A percentile compares a stretch with the other conserved stretches of the same genome.
phyloP scores from a whole-genome alignment of 352 stramenopile genomes.

The Phytophthora fragariaefolia region DNA sequence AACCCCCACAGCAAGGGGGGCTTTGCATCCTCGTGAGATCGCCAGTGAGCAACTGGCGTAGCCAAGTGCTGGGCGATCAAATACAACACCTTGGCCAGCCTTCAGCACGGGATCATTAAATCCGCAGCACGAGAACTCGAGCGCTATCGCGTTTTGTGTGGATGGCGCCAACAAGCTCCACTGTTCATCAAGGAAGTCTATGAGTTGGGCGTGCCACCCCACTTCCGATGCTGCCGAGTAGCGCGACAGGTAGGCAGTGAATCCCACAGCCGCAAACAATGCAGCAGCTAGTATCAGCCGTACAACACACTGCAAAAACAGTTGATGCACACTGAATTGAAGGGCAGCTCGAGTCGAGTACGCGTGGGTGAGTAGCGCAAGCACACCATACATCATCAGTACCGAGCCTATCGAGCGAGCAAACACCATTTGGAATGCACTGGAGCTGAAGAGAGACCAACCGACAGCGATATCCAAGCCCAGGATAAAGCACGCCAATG shows the following conservation, averaged over 20 bases:
- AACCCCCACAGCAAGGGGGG: conserved; percentile 38
- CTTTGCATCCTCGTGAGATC: conserved; percentile 45
- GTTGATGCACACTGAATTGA: conserved; percentile 45
- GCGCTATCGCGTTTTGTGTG: conserved; percentile 42
- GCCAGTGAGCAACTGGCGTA: conserved; percentile 47
- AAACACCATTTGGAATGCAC: conserved; percentile 57
- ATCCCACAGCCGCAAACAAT: conserved; percentile 38
- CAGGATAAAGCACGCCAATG: conserved; percentile 43
- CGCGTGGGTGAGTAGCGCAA: conserved; percentile 41
- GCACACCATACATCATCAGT: conserved; percentile 39
- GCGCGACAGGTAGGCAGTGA: conserved; percentile 47
- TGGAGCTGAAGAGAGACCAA: conserved; percentile 57
- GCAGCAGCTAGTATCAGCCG: conserved; percentile 22
- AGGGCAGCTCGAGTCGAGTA: conserved; percentile 46
- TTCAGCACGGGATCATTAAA: conserved; percentile 57
- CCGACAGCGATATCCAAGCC: conserved; percentile 45
- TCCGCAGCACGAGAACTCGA: conserved; percentile 60
- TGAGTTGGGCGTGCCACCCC: conserved; percentile 41
- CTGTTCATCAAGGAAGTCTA: conserved; percentile 43
- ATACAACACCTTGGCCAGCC: conserved; percentile 41
- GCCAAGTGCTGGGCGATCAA: conserved; percentile 48
- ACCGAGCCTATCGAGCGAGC: conserved; percentile 40
- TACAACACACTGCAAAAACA: conserved; percentile 49
- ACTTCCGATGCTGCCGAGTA: conserved; percentile 34
- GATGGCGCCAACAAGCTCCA: conserved; percentile 43